Base-by-base conservation (phyloP, 2,329 filamentous ascomycete species). In the Pseudopithomyces chartarum region DNA sequence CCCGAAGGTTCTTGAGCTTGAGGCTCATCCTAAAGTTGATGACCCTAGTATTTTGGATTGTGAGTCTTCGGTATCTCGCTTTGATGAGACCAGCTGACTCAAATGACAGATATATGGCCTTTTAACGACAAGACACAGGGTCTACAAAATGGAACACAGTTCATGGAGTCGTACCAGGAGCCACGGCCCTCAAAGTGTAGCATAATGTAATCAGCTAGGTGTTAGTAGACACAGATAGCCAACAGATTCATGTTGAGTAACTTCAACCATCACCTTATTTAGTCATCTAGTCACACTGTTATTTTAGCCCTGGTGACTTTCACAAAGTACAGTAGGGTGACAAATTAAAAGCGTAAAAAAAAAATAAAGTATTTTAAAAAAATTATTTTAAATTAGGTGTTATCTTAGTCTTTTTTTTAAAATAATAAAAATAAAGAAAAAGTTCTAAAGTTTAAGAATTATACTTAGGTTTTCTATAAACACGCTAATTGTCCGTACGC, bases 11-110 rank as follows among this genome's bases (percentile, higher is more conserved):
- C 54, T 52, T 15, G 48, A 56, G 54, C 54, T 56, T 13, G 22
- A 52, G 54, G 48, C 32, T n/a, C 52, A 20, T 36, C 40, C 54
- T 33, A 42, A 33, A 34, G 23, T 52, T 56, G 54, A 47, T 36
- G 54, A 56, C n/a, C 17, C 54, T 23, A 42, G 48, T 40, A 34
- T 47, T 47, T 52, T 56, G 26, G 54, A 56, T 26, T 56, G 54
- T 56, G 34, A 52, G 54, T 56, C 22, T 52, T 20, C 34, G 17
- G 47, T 45, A 13, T n/a, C 15, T 47, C 52, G 20, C 42, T 19
- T 56, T 43, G 33, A 32, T 39, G 43, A 12, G 12, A 20, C 26
- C 15, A 40, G 33, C 51, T 54, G 32, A 54, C 51, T 7, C 23
- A 43, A 54, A 17, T 6, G 32, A 34, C 42, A 54, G 51, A 54